phyloP scores from a whole-genome alignment of 805 yeast species.

The Teunomyces tritomae region DNA sequence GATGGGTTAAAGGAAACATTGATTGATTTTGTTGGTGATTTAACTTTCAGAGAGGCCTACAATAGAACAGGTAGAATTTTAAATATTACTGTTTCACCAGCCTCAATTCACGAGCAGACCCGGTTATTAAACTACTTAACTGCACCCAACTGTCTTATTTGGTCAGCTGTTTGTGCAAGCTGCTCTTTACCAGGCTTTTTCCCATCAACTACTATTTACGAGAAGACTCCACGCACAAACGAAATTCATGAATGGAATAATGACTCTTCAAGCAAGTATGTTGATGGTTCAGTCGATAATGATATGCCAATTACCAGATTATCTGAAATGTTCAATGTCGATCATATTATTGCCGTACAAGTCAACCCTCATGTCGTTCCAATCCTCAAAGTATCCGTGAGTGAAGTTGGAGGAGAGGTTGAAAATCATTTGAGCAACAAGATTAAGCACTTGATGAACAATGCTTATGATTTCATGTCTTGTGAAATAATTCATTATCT shows the following conservation, averaged over 20 bases:
- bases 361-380: conserved; percentile 97
- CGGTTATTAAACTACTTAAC: conserved; percentile 74
- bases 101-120: conserved; percentile 88
- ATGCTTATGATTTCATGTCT: conserved; percentile 55
- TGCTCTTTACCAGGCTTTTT: conserved; percentile 93
- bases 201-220: conserved; percentile 80
- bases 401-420: conserved; percentile 66
- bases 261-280: conserved; percentile 68
- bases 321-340: conserved; percentile 96
- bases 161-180: conserved; percentile 92
- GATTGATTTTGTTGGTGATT: conserved; percentile 76
- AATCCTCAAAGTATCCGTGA: conserved; percentile 64
- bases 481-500: conserved; percentile 78
- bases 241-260: conserved; percentile 80
- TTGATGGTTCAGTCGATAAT: conserved; percentile 94
- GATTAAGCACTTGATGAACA: conserved; percentile 50
- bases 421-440: conserved; percentile 59
- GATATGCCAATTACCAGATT: conserved; percentile 88
- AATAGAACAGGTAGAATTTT: conserved; percentile 91
- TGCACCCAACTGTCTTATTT: conserved; percentile 75
- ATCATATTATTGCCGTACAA: conserved; percentile 95
- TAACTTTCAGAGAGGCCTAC: conserved; percentile 92
- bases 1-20: conserved; percentile 68
- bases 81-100: conserved; percentile 91
- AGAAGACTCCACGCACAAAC: conserved; percentile 74